These are phyloP conservation scores for Patellifolia procumbens DNA, from an alignment of 179 eudicot species.

Conservation along the genomic window DNA sequence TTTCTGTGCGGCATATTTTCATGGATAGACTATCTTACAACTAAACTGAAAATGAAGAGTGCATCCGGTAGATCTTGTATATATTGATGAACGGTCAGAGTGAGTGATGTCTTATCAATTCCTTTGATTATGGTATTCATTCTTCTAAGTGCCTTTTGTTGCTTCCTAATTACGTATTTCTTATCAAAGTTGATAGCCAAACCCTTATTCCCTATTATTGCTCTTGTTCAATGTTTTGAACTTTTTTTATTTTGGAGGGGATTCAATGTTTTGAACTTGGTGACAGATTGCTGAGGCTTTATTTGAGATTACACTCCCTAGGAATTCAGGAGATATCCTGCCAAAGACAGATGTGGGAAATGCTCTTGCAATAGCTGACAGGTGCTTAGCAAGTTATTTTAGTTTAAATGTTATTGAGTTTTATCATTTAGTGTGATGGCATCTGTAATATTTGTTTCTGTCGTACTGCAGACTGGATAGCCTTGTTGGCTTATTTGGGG, in stretches of 20 bases:
- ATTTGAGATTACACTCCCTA: constrained; percentile 92
- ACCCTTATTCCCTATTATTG: not conserved
- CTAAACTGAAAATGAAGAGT: too few relatives aligned
- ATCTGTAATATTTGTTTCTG: constrained; percentile 20
- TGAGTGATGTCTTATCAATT: not conserved
- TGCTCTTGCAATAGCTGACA: constrained; percentile 84
- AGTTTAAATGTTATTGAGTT: not conserved
- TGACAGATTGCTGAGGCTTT: constrained; percentile 88
- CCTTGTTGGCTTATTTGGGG: constrained; percentile 96
- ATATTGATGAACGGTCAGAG: not conserved
- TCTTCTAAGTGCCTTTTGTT: not conserved
- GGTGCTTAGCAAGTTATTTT: constrained; percentile 40
- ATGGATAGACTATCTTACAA: not conserved
- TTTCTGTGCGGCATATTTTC: not conserved
- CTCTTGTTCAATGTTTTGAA: constrained; percentile 9
- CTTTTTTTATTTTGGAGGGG: too few relatives aligned
- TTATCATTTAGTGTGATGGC: not conserved
- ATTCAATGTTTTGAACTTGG: too few relatives aligned
- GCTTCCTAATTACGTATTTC: not conserved
- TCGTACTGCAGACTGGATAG: constrained; percentile 78
- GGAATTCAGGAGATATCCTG: constrained; percentile 86
- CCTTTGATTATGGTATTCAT: not conserved
- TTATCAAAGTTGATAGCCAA: not conserved
- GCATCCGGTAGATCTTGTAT: constrained; percentile 2
- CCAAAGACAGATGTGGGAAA: constrained; percentile 85